A percentile compares a stretch with the other conserved stretches of the same genome.
phyloP scores from a whole-genome alignment of 768 basidiomycete species.

The Hortiboletus flavorubellus region DNA sequence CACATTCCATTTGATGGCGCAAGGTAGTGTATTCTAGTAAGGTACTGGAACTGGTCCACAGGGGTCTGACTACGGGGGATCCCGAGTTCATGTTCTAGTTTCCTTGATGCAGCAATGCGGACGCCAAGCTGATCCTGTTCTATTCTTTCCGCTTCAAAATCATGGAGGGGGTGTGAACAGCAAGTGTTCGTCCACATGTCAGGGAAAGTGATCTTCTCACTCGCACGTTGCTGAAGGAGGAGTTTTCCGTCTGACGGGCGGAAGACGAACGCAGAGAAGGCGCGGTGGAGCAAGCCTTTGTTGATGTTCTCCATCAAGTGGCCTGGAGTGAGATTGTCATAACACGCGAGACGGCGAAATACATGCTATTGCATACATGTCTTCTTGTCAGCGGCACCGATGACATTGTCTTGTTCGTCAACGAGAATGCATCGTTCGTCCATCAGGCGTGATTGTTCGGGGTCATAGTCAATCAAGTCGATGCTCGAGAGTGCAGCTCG shows the following conservation, averaged over 20 bases:
- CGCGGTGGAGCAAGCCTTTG: slow-evolving; percentile 91
- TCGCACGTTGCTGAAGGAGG: slow-evolving; percentile 89
- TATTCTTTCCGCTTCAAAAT: slow-evolving; percentile 80
- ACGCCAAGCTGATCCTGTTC: slow-evolving; percentile 81
- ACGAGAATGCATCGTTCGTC: slow-evolving; percentile 93
- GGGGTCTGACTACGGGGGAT: slow-evolving; percentile 79
- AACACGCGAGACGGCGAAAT: background rate
- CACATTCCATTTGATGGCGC: slow-evolving; percentile 90
- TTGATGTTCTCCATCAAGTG: slow-evolving; percentile 98
- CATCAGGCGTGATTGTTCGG: slow-evolving; percentile 93
- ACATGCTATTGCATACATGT: slow-evolving; percentile 60
- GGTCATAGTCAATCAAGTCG: slow-evolving; percentile 82
- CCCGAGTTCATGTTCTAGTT: slow-evolving; percentile 95
- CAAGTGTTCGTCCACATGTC: slow-evolving; percentile 99
- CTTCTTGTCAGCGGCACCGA: slow-evolving; percentile 93
- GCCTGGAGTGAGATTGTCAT: slow-evolving; percentile 38
- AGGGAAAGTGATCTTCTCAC: slow-evolving; percentile 99
- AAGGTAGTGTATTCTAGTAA: slow-evolving; percentile 96
- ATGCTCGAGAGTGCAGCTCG: slow-evolving; percentile 64
- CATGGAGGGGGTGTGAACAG: slow-evolving; percentile 94
- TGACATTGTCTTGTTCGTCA: slow-evolving; percentile 79
- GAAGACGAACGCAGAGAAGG: slow-evolving; percentile 97
- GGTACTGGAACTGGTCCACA: slow-evolving; percentile 84
- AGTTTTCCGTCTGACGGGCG: slow-evolving; percentile 91
- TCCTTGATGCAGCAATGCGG: slow-evolving; percentile 85